Conservation (phyloP, 495 filamentous ascomycete species). For the Penicillium parvum region DNA sequence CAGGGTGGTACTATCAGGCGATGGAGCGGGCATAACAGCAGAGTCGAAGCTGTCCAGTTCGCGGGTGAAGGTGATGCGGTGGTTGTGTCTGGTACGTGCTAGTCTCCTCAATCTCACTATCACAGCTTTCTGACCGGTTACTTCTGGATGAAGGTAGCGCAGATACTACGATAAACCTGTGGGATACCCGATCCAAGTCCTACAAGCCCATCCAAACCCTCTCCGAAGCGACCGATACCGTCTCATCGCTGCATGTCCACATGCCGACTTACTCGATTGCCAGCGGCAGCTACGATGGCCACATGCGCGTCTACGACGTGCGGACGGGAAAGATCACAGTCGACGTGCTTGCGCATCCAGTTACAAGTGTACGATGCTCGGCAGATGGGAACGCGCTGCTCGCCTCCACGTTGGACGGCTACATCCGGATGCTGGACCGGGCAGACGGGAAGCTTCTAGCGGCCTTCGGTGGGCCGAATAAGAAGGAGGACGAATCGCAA, state of each 20-base stretch:
- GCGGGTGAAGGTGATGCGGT: slow-evolving; percentile 65
- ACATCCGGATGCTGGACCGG: slow-evolving; percentile 77
- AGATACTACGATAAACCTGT: slow-evolving; percentile 79
- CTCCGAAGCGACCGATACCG: slow-evolving; percentile 70
- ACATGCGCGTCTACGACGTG: slow-evolving; percentile 81
- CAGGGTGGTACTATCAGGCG: slow-evolving; percentile 68
- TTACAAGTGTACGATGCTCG: slow-evolving; percentile 67
- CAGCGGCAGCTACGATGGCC: slow-evolving; percentile 80
- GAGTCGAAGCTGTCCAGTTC: slow-evolving; percentile 75
- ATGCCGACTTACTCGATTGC: slow-evolving; percentile 41
- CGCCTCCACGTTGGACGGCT: slow-evolving; percentile 70
- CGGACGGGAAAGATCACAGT: slow-evolving; percentile 68
- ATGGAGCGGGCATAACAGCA: slow-evolving; percentile 66
- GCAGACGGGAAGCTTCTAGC: slow-evolving; percentile 67
- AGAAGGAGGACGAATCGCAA: slow-evolving; percentile 29
- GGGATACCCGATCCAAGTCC: slow-evolving; percentile 65
- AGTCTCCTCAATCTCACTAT: background rate
- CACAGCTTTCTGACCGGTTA: background rate
- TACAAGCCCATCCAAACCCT: slow-evolving; percentile 74
- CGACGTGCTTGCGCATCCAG: slow-evolving; percentile 57
- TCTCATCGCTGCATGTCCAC: slow-evolving; percentile 55
- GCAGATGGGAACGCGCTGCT: slow-evolving; percentile 68
- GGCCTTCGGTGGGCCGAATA: slow-evolving; percentile 53
- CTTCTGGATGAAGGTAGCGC: slow-evolving; percentile 52
- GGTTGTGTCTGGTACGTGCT: slow-evolving; percentile 54